Conservation (phyloP, 2,329 filamentous ascomycete species). For the Cladophialophora yegresii region DNA sequence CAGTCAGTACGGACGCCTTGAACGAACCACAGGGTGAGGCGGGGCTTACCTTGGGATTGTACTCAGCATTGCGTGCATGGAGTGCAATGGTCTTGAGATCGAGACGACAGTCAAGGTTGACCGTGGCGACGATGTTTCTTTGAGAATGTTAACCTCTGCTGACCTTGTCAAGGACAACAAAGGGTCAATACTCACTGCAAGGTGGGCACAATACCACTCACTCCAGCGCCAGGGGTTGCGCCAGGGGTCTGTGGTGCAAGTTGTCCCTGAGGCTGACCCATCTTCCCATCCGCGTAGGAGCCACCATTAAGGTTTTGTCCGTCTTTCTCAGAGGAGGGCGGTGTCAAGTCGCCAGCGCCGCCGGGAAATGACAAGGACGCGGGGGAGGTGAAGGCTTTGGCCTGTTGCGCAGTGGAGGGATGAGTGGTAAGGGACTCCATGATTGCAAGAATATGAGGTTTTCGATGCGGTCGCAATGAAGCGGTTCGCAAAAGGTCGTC, state of each 20-base stretch:
- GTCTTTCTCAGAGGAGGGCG: slow-evolving; percentile 72
- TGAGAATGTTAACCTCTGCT: slow-evolving; percentile 54
- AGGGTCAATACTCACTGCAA: slow-evolving; percentile 83
- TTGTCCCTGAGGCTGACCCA: slow-evolving; percentile 61
- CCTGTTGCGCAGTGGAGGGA: slow-evolving; percentile 86
- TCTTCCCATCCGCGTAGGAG: slow-evolving; percentile 51
- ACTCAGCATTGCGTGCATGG: slow-evolving; percentile 97
- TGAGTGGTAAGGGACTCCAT: slow-evolving; percentile 94
- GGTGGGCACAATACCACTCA: slow-evolving; percentile 87
- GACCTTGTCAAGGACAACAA: slow-evolving; percentile 46
- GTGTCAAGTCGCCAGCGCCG: slow-evolving; percentile 78
- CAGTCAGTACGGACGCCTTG: slow-evolving; percentile 44
- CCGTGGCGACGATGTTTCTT: slow-evolving; percentile 99
- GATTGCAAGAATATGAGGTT: slow-evolving; percentile 34
- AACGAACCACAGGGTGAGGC: slow-evolving; percentile 31
- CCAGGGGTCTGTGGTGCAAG: slow-evolving; percentile 85
- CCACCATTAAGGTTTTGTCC: slow-evolving; percentile 52
- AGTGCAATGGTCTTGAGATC: slow-evolving; percentile 98
- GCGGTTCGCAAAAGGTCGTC: slow-evolving; percentile 31
- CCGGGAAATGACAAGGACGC: slow-evolving; percentile 90
- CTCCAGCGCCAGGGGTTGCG: slow-evolving; percentile 81
- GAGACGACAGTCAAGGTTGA: slow-evolving; percentile 95
- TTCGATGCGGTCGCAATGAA: slow-evolving; percentile 39
- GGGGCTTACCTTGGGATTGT: slow-evolving; percentile 86
- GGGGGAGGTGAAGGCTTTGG: slow-evolving; percentile 91